Conservation (phyloP, 1,284 basidiomycete genomes). For the Cerioporus squamosus region DNA sequence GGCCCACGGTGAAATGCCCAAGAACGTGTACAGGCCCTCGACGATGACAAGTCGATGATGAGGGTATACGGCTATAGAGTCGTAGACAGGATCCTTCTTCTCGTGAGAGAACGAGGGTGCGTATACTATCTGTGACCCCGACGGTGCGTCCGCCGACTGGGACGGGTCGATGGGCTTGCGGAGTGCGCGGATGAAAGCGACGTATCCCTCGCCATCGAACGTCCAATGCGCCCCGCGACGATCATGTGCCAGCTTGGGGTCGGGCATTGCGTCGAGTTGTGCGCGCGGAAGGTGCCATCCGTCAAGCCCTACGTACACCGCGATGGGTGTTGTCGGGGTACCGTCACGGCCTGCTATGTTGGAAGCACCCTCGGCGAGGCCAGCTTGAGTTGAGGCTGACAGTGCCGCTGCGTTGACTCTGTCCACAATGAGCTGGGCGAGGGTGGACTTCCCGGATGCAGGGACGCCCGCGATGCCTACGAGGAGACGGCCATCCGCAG, state of each 20-base stretch:
- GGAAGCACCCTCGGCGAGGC: background rate
- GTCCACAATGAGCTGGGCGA: slow-evolving; percentile 61
- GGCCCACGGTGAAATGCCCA: slow-evolving; percentile 76
- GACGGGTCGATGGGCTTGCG: slow-evolving; percentile 41
- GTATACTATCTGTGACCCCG: slow-evolving; percentile 28
- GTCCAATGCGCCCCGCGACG: slow-evolving; percentile 78
- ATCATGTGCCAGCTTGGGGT: slow-evolving; percentile 75
- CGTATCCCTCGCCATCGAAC: slow-evolving; percentile 68
- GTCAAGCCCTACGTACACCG: slow-evolving; percentile 74
- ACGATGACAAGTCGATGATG: slow-evolving; percentile 79
- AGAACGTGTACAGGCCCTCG: slow-evolving; percentile 86
- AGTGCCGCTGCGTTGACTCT: slow-evolving; percentile 34
- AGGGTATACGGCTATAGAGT: slow-evolving; percentile 60
- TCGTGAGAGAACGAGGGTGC: slow-evolving; percentile 80
- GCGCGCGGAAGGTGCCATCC: slow-evolving; percentile 84
- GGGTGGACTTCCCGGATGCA: slow-evolving; percentile 82
- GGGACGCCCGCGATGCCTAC: slow-evolving; percentile 83
- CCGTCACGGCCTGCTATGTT: background rate
- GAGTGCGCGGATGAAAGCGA: slow-evolving; percentile 62
- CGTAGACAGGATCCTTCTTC: slow-evolving; percentile 64
- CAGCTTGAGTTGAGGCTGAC: slow-evolving; percentile 20
- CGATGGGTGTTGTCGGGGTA: slow-evolving; percentile 9
- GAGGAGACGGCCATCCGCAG: slow-evolving; percentile 59
- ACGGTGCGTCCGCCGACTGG: background rate
- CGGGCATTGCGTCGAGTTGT: slow-evolving; percentile 68